Percentiles rank a stretch among this genome's conserved stretches.
These are phyloP conservation scores for Cyclocybe aegerita DNA, from an alignment of 768 basidiomycete genomes.

Conservation along the genomic window DNA sequence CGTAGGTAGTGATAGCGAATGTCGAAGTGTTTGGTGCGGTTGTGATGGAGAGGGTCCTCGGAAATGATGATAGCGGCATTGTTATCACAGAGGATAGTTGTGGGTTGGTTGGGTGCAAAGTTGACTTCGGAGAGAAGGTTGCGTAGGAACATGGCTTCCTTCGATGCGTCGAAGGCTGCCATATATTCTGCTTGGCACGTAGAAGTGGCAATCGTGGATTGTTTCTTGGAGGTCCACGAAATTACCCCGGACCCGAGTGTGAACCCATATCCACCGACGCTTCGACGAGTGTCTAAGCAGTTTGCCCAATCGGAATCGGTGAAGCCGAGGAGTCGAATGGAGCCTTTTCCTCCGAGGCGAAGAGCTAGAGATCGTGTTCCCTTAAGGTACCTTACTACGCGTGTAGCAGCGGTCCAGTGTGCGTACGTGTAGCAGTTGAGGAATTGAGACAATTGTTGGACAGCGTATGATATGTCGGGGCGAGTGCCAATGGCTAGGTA, in stretches of 20 bases:
- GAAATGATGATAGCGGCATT: slow-evolving; percentile 32
- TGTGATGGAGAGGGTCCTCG: slow-evolving; percentile 32
- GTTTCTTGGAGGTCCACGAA: slow-evolving; percentile 33
- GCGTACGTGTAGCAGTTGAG: not conserved
- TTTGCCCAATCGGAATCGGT: slow-evolving; percentile 26
- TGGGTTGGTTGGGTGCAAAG: not conserved
- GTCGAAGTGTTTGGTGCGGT: slow-evolving; percentile 42
- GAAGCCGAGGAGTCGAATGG: slow-evolving; percentile 20
- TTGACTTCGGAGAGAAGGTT: slow-evolving; percentile 10
- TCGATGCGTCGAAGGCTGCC: slow-evolving; percentile 29
- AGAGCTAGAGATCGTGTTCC: no score
- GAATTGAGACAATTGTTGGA: not conserved
- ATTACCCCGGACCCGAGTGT: slow-evolving; percentile 20
- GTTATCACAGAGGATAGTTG: slow-evolving; percentile 31
- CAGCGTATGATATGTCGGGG: no score
- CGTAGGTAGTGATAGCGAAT: slow-evolving; percentile 42
- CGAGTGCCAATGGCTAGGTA: not conserved
- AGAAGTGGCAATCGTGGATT: slow-evolving; percentile 29
- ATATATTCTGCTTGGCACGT: slow-evolving; percentile 45
- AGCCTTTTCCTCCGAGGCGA: no score
- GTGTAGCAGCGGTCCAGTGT: slow-evolving; percentile 3
- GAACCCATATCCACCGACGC: slow-evolving; percentile 23
- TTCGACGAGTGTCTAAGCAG: slow-evolving; percentile 19
- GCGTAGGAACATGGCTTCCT: slow-evolving; percentile 18
- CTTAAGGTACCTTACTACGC: no score